Evolutionary conservation across 2,329 filamentous ascomycete genomes (phyloP), one percentile per base, ranked within the genome.

Genomic region (Penicillium verrucosum): DNA sequence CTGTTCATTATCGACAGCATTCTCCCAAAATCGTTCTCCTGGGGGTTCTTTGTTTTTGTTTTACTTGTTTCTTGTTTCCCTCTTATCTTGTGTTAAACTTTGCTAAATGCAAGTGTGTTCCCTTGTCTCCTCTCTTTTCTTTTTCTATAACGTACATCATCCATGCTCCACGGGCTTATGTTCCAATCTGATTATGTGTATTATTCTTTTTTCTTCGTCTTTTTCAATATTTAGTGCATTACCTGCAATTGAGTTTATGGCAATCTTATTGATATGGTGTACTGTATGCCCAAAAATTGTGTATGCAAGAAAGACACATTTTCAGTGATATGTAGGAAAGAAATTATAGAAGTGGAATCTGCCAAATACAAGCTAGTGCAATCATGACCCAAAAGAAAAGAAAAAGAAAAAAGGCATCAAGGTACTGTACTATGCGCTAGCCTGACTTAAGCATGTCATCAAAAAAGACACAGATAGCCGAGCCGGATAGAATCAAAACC

Each of bases 31-130:
- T 55, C 56, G 58, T 45, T 59, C 53, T 37, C 51, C 50, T 59
- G 55, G 54, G 51, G 51, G 51, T 48, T 51, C 40, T 60, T 64
- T 58, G 56, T 62, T 54, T 60, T 50, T 57, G 47, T 55, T 47
- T 51, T 41, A 18, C 16, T 61, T 56, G 23, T 53, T 67, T 58
- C 47, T 61, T 65, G 59, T 64, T 65, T 60, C 59, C 58, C 58
- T 57, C 42, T 59, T 48, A n/a, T 34, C 18, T 46, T 46, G 25
- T 54, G 29, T 54, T 46, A 46, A 49, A 49, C 56, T 55, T 52
- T 56, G 54, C 54, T 53, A 40, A 46, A 37, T 34, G 45, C 54
- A 54, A 51, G 47, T 56, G 16, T 46, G 29, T 32, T 50, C 47
- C 42, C 38, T 29, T 56, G 16, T 56, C 53, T 45, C 27, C 30